Evolutionary conservation across 257 asterid genomes (phyloP).

Genomic region (Nicotiana tomentosiformis): DNA sequence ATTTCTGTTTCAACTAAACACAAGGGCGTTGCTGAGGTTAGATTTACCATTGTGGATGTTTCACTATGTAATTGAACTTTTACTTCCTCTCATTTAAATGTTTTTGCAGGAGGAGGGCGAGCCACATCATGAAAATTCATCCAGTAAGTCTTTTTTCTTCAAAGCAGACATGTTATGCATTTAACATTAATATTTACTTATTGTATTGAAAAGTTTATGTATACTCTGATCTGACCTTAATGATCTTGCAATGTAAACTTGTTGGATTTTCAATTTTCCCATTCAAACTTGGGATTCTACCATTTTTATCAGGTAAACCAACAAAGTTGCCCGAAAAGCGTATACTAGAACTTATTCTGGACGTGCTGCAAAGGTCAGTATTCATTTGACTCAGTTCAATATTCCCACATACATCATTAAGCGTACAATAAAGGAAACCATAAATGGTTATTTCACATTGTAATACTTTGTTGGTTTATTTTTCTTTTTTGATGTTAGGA

Average conservation of each 20-base stretch:
- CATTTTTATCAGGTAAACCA: slow-evolving; percentile 22
- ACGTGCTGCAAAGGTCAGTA: slow-evolving; percentile 62
- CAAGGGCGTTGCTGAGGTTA: slow-evolving; percentile 13
- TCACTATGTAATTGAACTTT: background rate
- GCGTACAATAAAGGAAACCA: background rate
- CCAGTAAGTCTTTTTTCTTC: background rate
- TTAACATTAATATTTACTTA: background rate
- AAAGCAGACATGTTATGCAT: background rate
- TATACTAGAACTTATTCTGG: slow-evolving; percentile 62
- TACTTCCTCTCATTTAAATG: background rate
- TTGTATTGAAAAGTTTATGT: background rate
- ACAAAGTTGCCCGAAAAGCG: slow-evolving; percentile 56
- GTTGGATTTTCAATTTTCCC: background rate
- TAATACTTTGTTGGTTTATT: background rate
- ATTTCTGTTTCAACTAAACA: slow-evolving; percentile 33
- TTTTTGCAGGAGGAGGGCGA: background rate
- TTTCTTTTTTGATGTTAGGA: slow-evolving; percentile 32
- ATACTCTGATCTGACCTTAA: background rate
- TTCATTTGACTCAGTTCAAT: background rate
- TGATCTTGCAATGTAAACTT: background rate
- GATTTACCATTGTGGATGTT: background rate
- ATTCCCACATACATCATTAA: background rate
- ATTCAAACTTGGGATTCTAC: background rate
- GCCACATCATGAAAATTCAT: background rate
- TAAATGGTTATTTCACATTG: background rate